phyloP scores from a whole-genome alignment of 2,329 filamentous ascomycete species.

The Colletotrichum sp. region DNA sequence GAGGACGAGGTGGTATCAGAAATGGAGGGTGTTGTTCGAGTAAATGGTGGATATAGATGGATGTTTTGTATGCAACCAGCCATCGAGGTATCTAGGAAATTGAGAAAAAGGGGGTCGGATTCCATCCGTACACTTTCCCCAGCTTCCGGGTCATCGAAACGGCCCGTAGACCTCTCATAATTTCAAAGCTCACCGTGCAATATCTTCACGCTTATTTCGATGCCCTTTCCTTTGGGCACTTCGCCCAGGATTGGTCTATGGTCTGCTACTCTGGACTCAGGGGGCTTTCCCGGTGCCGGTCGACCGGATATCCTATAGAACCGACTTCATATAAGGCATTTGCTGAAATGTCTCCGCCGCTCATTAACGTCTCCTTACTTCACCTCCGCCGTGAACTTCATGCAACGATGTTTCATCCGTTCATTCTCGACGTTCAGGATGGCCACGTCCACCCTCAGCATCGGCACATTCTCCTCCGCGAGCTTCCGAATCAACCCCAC shows the following conservation, averaged over 20 bases:
- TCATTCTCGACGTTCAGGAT: too few relatives aligned
- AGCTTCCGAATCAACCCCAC: too few relatives aligned
- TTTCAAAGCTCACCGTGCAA: background rate
- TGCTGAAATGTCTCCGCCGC: too few relatives aligned
- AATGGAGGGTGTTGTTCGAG: background rate
- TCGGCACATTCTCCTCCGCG: too few relatives aligned
- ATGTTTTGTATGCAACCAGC: background rate
- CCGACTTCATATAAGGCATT: accelerated
- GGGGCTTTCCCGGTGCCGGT: too few relatives aligned
- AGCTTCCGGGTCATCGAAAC: background rate
- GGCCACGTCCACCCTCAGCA: too few relatives aligned
- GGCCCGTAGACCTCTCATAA: background rate
- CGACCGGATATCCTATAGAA: too few relatives aligned
- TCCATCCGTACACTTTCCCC: background rate
- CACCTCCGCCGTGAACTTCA: too few relatives aligned
- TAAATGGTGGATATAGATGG: background rate
- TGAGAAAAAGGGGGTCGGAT: background rate
- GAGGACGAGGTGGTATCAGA: background rate
- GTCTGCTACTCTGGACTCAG: background rate
- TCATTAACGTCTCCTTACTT: too few relatives aligned
- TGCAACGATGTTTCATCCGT: too few relatives aligned
- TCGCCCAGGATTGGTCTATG: background rate
- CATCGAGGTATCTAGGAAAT: background rate
- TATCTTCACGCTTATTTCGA: accelerated
- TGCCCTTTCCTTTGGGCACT: accelerated